Evolutionary conservation across 495 filamentous ascomycete genomes (phyloP).

Genomic region (Penicillium dipodomyicola): DNA sequence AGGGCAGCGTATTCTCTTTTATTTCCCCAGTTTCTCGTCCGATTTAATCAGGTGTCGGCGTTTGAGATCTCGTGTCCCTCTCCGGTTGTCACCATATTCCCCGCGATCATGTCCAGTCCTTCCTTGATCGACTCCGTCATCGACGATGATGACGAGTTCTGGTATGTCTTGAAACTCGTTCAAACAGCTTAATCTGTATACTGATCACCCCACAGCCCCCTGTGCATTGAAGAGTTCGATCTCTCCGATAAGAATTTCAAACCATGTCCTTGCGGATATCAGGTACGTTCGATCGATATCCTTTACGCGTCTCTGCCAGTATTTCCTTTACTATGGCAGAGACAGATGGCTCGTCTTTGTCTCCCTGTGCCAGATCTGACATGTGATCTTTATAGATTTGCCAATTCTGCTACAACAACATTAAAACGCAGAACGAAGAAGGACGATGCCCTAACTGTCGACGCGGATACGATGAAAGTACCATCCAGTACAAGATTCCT

Average conservation of each 20-base stretch:
- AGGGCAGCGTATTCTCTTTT: conserved; percentile 20
- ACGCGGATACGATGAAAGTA: conserved; percentile 90
- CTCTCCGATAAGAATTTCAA: conserved; percentile 95
- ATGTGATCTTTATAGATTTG: conserved; percentile 65
- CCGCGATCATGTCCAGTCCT: conserved; percentile 54
- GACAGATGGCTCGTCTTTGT: background rate
- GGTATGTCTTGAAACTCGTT: conserved; percentile 52
- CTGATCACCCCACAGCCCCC: conserved; percentile 59
- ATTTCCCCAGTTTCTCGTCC: conserved; percentile 24
- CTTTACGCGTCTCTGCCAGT: background rate
- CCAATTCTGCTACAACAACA: conserved; percentile 99
- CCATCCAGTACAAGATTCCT: conserved; percentile 91
- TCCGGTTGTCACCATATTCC: conserved; percentile 25
- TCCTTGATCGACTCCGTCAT: conserved; percentile 91
- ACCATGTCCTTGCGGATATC: conserved; percentile 97
- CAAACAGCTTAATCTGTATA: conserved; percentile 1
- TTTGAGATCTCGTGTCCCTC: conserved; percentile 28
- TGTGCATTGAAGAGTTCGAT: conserved; percentile 99
- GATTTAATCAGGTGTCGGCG: conserved; percentile 31
- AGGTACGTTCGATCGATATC: conserved; percentile 55
- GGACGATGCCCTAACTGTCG: conserved; percentile 95
- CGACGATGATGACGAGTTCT: conserved; percentile 93
- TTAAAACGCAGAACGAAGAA: conserved; percentile 87
- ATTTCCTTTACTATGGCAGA: background rate
- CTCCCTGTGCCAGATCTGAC: conserved; percentile 3